Percentiles rank a stretch among this genome's conserved stretches.
phyloP scores from a whole-genome alignment of 1,284 basidiomycete species.

The Entoloma clypeatum region DNA sequence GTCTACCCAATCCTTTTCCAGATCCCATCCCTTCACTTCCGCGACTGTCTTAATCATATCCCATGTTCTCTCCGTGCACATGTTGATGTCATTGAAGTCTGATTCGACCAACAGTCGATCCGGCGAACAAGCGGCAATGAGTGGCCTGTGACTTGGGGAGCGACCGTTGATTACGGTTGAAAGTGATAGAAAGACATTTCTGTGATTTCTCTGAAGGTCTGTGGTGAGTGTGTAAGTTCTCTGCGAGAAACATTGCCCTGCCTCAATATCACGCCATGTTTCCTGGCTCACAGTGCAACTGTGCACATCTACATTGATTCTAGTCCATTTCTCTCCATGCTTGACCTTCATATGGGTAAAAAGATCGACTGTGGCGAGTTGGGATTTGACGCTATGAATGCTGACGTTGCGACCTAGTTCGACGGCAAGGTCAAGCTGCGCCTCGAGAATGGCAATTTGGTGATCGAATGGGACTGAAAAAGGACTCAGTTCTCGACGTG shows the following conservation, averaged over 20 bases:
- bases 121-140: conserved; percentile 58
- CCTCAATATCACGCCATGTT: conserved; percentile 65
- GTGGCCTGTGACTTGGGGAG: conserved; percentile 51
- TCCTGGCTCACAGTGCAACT: conserved; percentile 74
- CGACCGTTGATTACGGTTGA: conserved; percentile 75
- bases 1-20: conserved; percentile 59
- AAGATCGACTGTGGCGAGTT: conserved; percentile 59
- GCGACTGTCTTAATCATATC: conserved; percentile 64
- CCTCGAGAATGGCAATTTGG: conserved; percentile 68
- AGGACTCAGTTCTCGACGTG: conserved; percentile 52
- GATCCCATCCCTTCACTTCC: conserved; percentile 58
- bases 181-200: conserved; percentile 73
- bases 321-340: conserved; percentile 49
- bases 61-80: conserved; percentile 58
- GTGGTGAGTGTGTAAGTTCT: conserved; percentile 6
- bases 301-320: conserved; percentile 72
- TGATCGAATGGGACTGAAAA: conserved; percentile 72
- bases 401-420: conserved; percentile 68
- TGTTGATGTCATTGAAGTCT: conserved; percentile 59
- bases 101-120: conserved; percentile 74
- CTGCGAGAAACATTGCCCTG: conserved; percentile 25
- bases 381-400: conserved; percentile 75
- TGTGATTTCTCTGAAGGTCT: conserved; percentile 50
- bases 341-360: conserved; percentile 49
- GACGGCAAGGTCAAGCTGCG: conserved; percentile 74